These are phyloP conservation scores for Fusarium musae DNA, from an alignment of 2,329 filamentous ascomycete genomes.

Conservation along the genomic window DNA sequence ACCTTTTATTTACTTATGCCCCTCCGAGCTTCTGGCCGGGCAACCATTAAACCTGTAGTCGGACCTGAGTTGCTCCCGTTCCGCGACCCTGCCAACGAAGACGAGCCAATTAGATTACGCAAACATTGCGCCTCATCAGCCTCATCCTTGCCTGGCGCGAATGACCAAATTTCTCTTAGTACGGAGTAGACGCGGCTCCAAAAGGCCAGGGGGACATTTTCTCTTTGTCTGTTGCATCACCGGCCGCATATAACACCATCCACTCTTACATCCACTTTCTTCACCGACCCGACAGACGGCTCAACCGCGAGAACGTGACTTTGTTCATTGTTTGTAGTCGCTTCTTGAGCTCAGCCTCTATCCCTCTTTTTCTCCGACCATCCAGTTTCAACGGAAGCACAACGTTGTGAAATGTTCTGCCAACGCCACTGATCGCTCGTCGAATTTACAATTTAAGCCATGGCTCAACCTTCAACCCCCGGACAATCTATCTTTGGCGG, in stretches of 20 bases:
- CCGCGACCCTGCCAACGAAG: conserved; percentile 23
- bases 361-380: neutral
- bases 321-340: neutral
- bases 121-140: conserved; percentile 7
- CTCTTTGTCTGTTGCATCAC: conserved; percentile 26
- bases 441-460: conserved; percentile 45
- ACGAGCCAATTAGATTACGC: conserved; percentile 27
- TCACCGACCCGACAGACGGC: conserved; percentile 40
- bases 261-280: conserved; percentile 24
- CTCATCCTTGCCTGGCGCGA: conserved; percentile 25
- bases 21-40: conserved; percentile 50
- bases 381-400: conserved; percentile 5
- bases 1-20: conserved; percentile 60
- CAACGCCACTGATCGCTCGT: conserved; percentile 36
- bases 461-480: conserved; percentile 60
- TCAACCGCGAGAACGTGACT: conserved; percentile 17
- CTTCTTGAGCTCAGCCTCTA: neutral
- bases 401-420: conserved; percentile 37
- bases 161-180: conserved; percentile 34
- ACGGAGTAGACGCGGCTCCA: conserved; percentile 7
- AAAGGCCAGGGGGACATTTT: conserved; percentile 32
- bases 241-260: conserved; percentile 32
- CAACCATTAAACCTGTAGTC: conserved; percentile 45
- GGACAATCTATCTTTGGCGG: conserved; percentile 62
- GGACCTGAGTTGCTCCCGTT: conserved; percentile 35